A percentile compares a stretch with the other conserved stretches of the same genome.
These are phyloP conservation scores for Mycosphaerella arachidis DNA, from an alignment of 2,329 filamentous ascomycete genomes.

Conservation along the genomic window DNA sequence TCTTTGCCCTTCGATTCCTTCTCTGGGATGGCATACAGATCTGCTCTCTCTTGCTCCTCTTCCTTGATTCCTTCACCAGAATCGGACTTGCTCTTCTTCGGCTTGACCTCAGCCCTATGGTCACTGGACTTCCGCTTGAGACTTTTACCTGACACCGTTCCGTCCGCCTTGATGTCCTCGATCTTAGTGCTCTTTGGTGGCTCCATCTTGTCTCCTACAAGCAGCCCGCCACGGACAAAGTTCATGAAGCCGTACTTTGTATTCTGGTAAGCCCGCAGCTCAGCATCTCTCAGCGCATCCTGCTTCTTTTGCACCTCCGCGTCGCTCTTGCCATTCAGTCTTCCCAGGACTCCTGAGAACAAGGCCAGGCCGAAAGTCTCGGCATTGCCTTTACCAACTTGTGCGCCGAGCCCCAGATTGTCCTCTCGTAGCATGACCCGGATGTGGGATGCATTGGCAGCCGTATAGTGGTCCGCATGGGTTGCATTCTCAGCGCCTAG, in stretches of 20 bases:
- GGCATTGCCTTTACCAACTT: conserved; percentile 60
- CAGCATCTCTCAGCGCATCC: conserved; percentile 62
- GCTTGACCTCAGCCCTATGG: conserved; percentile 20
- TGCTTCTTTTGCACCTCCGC: conserved; percentile 67
- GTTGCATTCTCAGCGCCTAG: conserved; percentile 73
- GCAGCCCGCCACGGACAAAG: conserved; percentile 80
- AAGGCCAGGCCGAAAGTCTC: conserved; percentile 80
- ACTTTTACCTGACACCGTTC: conserved; percentile 21
- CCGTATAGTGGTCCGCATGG: conserved; percentile 71
- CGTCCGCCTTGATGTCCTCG: conserved; percentile 36
- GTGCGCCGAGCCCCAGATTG: conserved; percentile 82
- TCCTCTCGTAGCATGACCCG: conserved; percentile 84
- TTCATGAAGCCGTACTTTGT: conserved; percentile 74
- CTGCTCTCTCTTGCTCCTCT: background rate
- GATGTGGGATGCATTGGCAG: conserved; percentile 79
- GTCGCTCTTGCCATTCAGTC: conserved; percentile 83
- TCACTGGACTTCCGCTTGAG: conserved; percentile 31
- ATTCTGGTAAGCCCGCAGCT: conserved; percentile 68
- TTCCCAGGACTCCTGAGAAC: conserved; percentile 78
- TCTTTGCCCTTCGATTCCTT: conserved; percentile 9
- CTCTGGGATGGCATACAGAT: conserved; percentile 8
- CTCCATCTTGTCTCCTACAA: conserved; percentile 56
- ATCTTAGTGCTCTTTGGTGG: conserved; percentile 18
- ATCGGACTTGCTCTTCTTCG: conserved; percentile 26
- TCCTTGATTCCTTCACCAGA: conserved; percentile 1